Conservation (phyloP, 176 grass and related monocot genomes). For the Elymus sibiricus region DNA sequence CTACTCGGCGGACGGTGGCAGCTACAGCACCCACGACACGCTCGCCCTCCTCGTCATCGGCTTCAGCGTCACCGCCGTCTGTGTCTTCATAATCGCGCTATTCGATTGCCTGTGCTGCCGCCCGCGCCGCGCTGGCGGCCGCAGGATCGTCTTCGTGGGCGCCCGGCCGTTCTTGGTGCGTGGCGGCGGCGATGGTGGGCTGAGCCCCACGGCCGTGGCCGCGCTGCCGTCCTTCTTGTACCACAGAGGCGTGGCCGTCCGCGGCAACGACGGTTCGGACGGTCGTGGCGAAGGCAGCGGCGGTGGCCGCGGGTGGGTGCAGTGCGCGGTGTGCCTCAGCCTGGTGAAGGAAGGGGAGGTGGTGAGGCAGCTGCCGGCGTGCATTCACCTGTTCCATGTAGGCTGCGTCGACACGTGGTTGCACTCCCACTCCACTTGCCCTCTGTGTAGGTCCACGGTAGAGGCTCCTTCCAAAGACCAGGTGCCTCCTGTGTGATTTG, state of each 20-base stretch:
- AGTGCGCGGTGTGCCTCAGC: constrained; percentile 69
- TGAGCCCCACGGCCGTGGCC: constrained; percentile 38
- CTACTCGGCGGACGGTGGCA: constrained; percentile 44
- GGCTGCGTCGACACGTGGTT: constrained; percentile 72
- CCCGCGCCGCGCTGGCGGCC: background rate
- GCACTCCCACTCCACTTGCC: constrained; percentile 57
- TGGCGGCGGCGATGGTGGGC: background rate
- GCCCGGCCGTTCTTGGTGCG: constrained; percentile 21
- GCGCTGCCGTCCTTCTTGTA: constrained; percentile 44
- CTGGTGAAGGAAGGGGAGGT: constrained; percentile 50
- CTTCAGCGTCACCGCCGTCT: constrained; percentile 30
- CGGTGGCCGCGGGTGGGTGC: constrained; percentile 34
- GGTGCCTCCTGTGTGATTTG: constrained; percentile 17
- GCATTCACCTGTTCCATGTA: constrained; percentile 72
- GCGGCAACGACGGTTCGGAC: background rate
- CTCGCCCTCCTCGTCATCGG: constrained; percentile 42
- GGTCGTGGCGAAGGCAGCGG: constrained; percentile 15
- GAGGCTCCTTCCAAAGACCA: background rate
- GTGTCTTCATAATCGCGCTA: constrained; percentile 34
- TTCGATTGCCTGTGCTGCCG: constrained; percentile 43
- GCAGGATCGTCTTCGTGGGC: constrained; percentile 22
- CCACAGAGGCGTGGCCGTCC: background rate
- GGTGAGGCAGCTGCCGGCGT: constrained; percentile 60
- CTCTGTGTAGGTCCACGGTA: constrained; percentile 55
- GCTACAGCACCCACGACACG: constrained; percentile 47